Evolutionary conservation across 2,329 filamentous ascomycete genomes (phyloP).

Genomic region (Curvularia sp.): DNA sequence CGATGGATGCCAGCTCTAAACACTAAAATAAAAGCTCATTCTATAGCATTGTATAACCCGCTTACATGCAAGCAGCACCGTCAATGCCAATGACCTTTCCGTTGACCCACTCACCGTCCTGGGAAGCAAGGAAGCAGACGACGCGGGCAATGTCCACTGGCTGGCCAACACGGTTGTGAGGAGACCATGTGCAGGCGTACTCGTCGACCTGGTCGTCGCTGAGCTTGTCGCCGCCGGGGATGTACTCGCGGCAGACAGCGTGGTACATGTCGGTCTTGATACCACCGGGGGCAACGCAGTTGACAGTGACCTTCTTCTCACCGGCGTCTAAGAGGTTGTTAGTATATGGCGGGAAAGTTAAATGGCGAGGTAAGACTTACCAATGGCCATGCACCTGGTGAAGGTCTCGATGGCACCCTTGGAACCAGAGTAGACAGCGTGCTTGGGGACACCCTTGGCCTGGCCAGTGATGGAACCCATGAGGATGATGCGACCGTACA

Average conservation of each 20-base stretch:
- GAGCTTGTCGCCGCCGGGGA: conserved; percentile 63
- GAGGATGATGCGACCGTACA: conserved; percentile 61
- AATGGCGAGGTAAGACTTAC: conserved; percentile 31
- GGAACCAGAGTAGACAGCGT: conserved; percentile 61
- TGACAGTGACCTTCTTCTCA: conserved; percentile 64
- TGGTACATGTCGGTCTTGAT: conserved; percentile 68
- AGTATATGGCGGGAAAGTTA: conserved; percentile 13
- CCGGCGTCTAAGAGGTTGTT: conserved; percentile 51
- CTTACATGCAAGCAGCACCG: conserved; percentile 54
- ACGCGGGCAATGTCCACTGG: conserved; percentile 72
- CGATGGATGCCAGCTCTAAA: conserved; percentile 16
- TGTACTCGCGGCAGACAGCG: conserved; percentile 69
- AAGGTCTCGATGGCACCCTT: conserved; percentile 64
- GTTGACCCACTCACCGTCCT: conserved; percentile 65
- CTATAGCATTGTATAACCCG: conserved; percentile 4
- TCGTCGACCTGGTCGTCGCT: conserved; percentile 66
- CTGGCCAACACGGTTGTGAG: conserved; percentile 69
- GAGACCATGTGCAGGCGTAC: conserved; percentile 70
- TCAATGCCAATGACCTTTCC: conserved; percentile 61
- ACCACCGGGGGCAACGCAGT: conserved; percentile 66
- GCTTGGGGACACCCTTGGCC: conserved; percentile 63
- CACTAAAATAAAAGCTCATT: conserved; percentile 7
- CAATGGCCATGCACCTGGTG: conserved; percentile 61
- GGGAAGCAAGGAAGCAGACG: conserved; percentile 65
- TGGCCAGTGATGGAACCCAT: conserved; percentile 65